Evolutionary conservation across 2,329 filamentous ascomycete species (phyloP).

Genomic region (Pseudovirgaria hyperparasitica): DNA sequence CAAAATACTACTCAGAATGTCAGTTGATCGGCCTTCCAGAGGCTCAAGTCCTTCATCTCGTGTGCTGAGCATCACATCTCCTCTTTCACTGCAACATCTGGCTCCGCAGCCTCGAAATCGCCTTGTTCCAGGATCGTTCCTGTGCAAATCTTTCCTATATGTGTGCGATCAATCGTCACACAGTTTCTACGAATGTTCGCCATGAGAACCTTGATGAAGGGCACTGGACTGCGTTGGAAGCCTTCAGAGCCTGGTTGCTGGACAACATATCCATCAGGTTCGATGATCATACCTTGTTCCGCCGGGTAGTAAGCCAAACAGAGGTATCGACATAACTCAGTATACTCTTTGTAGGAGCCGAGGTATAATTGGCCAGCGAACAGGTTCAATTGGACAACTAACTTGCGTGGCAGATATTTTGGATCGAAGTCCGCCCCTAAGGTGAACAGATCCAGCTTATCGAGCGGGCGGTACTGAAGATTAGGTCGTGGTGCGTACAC

Average conservation of each 20-base stretch:
- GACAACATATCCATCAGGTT: slow-evolving; percentile 22
- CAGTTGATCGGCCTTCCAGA: no score
- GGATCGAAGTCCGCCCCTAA: slow-evolving; percentile 14
- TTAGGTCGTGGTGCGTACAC: slow-evolving; percentile 39
- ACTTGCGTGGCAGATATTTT: slow-evolving; percentile 10
- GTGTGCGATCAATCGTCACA: slow-evolving; percentile 29
- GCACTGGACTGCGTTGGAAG: slow-evolving; percentile 28
- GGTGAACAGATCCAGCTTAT: slow-evolving; percentile 34
- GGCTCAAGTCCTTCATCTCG: no score
- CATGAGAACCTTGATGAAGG: slow-evolving; percentile 25
- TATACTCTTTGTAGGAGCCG: slow-evolving; percentile 40
- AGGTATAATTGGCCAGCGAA: slow-evolving; percentile 60
- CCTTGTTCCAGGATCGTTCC: slow-evolving; percentile 21
- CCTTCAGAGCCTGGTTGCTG: slow-evolving; percentile 14
- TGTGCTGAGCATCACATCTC: no score
- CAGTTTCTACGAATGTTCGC: slow-evolving; percentile 19
- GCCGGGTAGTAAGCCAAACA: slow-evolving; percentile 29
- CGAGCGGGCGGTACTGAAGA: slow-evolving; percentile 24
- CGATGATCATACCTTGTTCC: slow-evolving; percentile 13
- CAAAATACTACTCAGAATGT: no score
- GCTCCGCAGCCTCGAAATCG: no score
- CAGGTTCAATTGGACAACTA: slow-evolving; percentile 43
- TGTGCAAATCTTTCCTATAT: slow-evolving; percentile 28
- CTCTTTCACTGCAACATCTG: no score
- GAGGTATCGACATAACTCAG: slow-evolving; percentile 36